phyloP scores from a whole-genome alignment of 2,329 filamentous ascomycete species.

The Colletotrichum sp. region DNA sequence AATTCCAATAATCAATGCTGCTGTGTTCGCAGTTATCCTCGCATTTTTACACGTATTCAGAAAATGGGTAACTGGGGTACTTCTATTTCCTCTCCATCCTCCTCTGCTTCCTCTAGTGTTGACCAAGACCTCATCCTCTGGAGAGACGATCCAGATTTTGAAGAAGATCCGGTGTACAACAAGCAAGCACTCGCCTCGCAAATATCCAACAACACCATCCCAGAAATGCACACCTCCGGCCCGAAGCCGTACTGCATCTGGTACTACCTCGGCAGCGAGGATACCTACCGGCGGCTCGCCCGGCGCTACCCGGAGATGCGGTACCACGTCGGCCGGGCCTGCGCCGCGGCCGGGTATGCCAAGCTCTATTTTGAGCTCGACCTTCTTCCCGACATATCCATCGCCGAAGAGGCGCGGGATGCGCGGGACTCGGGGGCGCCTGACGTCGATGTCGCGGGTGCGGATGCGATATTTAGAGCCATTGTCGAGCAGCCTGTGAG shows the following conservation, averaged over 20 bases:
- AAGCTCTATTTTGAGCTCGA: slow-evolving; percentile 40
- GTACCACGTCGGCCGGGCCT: slow-evolving; percentile 43
- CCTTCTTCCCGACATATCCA: slow-evolving; percentile 35
- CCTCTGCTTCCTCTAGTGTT: fast-evolving
- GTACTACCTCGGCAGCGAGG: slow-evolving; percentile 38
- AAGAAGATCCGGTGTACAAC: background rate
- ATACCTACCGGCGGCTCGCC: slow-evolving; percentile 38
- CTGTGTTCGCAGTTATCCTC: background rate
- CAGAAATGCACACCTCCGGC: slow-evolving; percentile 23
- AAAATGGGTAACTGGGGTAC: background rate
- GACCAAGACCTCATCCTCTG: background rate
- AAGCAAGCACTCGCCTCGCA: background rate
- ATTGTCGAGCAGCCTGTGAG: slow-evolving; percentile 33
- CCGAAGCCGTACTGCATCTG: slow-evolving; percentile 44
- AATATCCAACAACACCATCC: slow-evolving; percentile 17
- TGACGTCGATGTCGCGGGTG: background rate
- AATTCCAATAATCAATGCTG: background rate
- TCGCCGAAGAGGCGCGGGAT: slow-evolving; percentile 42
- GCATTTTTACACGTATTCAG: background rate
- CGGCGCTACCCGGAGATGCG: slow-evolving; percentile 35
- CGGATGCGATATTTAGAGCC: slow-evolving; percentile 29
- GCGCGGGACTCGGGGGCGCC: background rate
- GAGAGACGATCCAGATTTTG: background rate
- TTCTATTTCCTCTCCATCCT: background rate
- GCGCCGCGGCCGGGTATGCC: slow-evolving; percentile 41